Base-by-base conservation (phyloP, 225 moss, liverwort and hornwort genomes). In the Bryum argenteum region DNA sequence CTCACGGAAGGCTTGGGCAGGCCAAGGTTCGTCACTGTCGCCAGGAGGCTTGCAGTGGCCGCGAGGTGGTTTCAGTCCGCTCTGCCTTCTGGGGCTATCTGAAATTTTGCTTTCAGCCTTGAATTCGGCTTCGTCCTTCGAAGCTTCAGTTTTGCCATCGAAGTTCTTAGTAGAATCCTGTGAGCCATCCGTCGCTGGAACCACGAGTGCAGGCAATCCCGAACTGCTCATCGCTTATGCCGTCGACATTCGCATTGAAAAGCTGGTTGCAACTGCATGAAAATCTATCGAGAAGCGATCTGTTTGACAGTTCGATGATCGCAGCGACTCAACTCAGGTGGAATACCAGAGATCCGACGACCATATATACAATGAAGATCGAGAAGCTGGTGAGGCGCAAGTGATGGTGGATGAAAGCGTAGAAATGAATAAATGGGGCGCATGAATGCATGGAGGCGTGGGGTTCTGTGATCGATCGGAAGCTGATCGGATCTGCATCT, bases 201-300 rank as follows among this genome's bases (percentile, higher is more conserved):
- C 65, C 68, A 79, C 45, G 5, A 71, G 54, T 7, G 71, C 63
- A 43, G 74, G 71, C 59, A 82, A 63, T 8, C 75, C 78, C 11
- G 53, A 77, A 45, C 52, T 64, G 40, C 59, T 73, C 45, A 50
- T 69, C 16, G 45, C 33, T 33, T 33, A 33, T 33, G 66, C 55
- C 28, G 70, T 73, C 1, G 22, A 48, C 37, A 73, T 62, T 50
- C 33, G 67, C 50, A 39, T 38, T 0, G 50, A 50, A 47, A 6
- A 33, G 33, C 33, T 47, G 48, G 56, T 38, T 48, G 60, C 74
- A 66, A 66, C 48, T 15, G 16, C 48, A 48, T 48, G 48, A 15
- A 15, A 17, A 48, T 48, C 2, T 1, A 48, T 2, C 7, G 33
- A 33, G 33, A 38, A 66, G 11, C 8, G 7, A 0, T 33, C 9